Evolutionary conservation across 257 asterid genomes (phyloP).

Genomic region (Solanum dulcamara): DNA sequence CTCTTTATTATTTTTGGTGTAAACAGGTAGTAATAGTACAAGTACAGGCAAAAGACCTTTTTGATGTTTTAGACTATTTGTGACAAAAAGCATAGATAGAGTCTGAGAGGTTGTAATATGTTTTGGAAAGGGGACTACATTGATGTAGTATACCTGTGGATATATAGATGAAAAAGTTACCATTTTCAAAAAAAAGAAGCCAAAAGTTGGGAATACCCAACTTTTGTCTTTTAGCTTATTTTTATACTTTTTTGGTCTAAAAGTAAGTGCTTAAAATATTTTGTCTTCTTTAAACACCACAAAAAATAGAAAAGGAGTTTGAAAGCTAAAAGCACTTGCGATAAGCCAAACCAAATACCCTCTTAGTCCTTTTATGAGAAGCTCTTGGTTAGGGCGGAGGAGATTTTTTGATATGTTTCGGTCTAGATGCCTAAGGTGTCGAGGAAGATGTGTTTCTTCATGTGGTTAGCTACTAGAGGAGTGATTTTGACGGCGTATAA

Average conservation of each 20-base stretch:
- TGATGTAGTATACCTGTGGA: no score
- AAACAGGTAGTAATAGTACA: no score
- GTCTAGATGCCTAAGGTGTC: neutral
- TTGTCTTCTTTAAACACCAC: neutral
- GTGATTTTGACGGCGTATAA: neutral
- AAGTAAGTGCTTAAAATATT: neutral
- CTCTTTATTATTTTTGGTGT: no score
- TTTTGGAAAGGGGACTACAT: no score
- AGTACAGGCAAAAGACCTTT: no score
- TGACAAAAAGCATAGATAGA: no score
- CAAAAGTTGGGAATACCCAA: no score
- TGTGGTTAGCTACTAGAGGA: neutral
- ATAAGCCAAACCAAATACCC: neutral
- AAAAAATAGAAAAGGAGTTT: neutral
- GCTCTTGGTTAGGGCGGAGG: neutral
- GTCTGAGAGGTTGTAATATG: no score
- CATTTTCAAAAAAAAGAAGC: no score
- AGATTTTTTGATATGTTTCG: neutral
- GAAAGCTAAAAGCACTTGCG: neutral
- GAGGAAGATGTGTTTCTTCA: neutral
- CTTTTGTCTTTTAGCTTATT: neutral
- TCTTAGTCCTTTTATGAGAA: neutral
- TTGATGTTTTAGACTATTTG: no score
- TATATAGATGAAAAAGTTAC: no score
- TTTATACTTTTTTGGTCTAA: neutral